A percentile compares a stretch with the other conserved stretches of the same genome.
Evolutionary conservation across 2,329 filamentous ascomycete species (phyloP).

Genomic region (Capronia epimyces): DNA sequence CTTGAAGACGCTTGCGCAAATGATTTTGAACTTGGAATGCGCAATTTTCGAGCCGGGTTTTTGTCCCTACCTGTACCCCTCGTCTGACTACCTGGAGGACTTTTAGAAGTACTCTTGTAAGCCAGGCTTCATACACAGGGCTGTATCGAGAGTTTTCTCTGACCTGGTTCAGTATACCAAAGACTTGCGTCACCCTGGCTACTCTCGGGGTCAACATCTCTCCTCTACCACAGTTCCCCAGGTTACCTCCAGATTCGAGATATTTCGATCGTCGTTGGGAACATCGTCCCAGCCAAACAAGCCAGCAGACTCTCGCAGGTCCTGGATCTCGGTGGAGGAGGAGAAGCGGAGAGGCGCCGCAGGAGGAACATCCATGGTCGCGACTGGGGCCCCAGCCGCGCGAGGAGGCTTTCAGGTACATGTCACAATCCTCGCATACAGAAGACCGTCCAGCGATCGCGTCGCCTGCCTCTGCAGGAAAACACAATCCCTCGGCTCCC

Average conservation of each 20-base stretch:
- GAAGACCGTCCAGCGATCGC: conserved; percentile 16
- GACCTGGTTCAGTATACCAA: conserved; percentile 9
- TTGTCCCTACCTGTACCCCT: conserved; percentile 19
- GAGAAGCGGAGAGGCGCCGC: conserved; percentile 23
- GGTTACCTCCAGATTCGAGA: conserved; percentile 13
- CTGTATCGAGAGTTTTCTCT: conserved; percentile 9
- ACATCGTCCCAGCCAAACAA: conserved; percentile 10
- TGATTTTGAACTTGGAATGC: conserved; percentile 25
- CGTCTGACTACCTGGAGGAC: conserved; percentile 19
- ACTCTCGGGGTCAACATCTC: conserved; percentile 19
- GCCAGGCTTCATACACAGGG: conserved; percentile 9
- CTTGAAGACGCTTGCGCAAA: conserved; percentile 18
- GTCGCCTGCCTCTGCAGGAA: conserved; percentile 13
- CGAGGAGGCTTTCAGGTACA: conserved; percentile 26
- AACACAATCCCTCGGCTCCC: conserved; percentile 6
- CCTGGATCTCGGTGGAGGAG: conserved; percentile 20
- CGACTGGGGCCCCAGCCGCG: conserved; percentile 20
- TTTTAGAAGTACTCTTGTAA: conserved; percentile 17
- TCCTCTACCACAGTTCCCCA: conserved; percentile 22
- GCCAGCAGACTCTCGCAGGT: conserved; percentile 8
- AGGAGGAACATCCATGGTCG: conserved; percentile 25
- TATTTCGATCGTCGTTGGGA: conserved; percentile 17
- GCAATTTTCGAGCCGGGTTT: conserved; percentile 21
- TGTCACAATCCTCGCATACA: conserved; percentile 25
- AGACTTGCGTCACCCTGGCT: conserved; percentile 20